These are phyloP conservation scores for Cornus florida DNA, from an alignment of 148 eudicot genomes.

Conservation along the genomic window DNA sequence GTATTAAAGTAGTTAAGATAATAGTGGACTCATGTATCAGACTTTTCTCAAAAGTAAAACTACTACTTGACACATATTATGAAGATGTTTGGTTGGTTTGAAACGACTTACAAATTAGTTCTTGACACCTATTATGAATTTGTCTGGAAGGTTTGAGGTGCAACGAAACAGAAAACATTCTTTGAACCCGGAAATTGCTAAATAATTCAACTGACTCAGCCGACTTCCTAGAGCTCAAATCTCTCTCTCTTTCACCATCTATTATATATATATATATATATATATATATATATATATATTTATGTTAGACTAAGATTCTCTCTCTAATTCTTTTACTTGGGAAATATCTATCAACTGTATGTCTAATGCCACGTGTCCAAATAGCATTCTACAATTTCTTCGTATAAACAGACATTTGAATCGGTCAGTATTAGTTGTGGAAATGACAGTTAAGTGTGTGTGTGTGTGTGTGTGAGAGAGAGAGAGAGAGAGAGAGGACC, in stretches of 20 bases:
- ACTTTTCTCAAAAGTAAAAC: neutral
- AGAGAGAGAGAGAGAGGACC: conserved; percentile 5
- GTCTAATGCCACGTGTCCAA: neutral
- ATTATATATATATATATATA: no score
- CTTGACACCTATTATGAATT: neutral
- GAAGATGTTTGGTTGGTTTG: neutral
- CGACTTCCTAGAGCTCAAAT: no score
- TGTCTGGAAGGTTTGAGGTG: neutral
- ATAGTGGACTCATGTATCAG: neutral
- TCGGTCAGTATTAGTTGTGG: conserved; percentile 7
- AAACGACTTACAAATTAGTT: neutral
- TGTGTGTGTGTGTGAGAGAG: neutral
- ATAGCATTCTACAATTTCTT: neutral
- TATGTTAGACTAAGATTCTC: no score
- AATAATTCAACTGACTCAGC: no score
- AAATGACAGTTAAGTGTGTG: neutral
- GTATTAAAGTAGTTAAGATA: neutral
- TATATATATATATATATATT: no score
- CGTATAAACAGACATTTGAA: conserved; percentile 10
- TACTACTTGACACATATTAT: neutral
- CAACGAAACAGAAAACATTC: neutral
- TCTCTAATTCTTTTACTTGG: neutral
- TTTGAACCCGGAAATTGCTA: no score
- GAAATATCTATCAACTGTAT: neutral
- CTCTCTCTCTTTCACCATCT: no score